Evolutionary conservation across 371 early-diverging fungal genomes (phyloP).

Genomic region (Mucor plumbeus): DNA sequence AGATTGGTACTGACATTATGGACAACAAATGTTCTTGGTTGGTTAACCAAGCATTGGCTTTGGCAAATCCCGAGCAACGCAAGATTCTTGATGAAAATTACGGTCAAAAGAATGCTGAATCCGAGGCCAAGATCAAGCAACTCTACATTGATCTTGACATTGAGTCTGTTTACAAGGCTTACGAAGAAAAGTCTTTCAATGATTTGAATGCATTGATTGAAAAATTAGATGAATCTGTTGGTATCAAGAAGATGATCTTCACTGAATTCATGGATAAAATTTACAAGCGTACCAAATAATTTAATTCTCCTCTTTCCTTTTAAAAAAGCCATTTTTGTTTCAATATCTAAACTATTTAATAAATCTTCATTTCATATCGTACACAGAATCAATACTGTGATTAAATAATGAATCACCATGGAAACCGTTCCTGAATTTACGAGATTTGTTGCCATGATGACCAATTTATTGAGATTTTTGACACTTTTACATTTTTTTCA

Average conservation of each 20-base stretch:
- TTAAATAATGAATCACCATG: neutral
- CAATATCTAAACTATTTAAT: neutral
- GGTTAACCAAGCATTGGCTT: conserved; percentile 87
- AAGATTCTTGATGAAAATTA: conserved; percentile 89
- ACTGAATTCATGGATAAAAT: conserved; percentile 91
- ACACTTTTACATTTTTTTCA: neutral
- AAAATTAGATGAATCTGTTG: conserved; percentile 70
- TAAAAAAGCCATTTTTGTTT: neutral
- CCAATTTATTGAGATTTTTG: neutral
- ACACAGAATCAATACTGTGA: neutral
- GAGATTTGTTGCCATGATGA: neutral
- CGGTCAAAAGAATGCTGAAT: conserved; percentile 79
- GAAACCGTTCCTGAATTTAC: neutral
- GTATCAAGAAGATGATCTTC: conserved; percentile 83
- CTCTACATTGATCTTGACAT: conserved; percentile 83
- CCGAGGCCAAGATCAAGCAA: conserved; percentile 82
- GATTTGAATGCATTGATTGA: conserved; percentile 76
- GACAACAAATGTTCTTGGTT: conserved; percentile 99
- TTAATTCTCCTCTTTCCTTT: neutral
- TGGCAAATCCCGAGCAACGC: conserved; percentile 81
- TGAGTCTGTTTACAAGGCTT: conserved; percentile 77
- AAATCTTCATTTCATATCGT: neutral
- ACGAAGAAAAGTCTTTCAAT: conserved; percentile 84
- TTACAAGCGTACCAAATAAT: conserved; percentile 89
- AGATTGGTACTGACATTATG: conserved; percentile 98